Evolutionary conservation across 495 filamentous ascomycete genomes (phyloP).

Genomic region (Neurospora africana): DNA sequence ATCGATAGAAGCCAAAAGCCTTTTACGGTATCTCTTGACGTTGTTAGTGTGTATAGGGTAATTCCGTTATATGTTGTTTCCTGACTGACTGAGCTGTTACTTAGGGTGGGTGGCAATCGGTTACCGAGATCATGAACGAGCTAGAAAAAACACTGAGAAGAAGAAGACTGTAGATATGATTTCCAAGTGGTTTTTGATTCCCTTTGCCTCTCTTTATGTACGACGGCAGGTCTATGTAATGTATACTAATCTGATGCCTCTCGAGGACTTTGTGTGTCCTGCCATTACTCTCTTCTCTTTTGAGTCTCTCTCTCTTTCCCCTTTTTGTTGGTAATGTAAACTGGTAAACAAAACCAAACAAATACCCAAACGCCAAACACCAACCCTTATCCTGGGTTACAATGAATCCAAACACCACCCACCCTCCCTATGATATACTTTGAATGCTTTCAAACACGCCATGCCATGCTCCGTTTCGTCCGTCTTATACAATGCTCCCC

Average conservation of each 20-base stretch:
- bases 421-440: background rate
- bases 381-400: background rate
- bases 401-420: background rate
- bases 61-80: too few relatives aligned
- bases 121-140: too few relatives aligned
- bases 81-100: too few relatives aligned
- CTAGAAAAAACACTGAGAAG: too few relatives aligned
- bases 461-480: conserved; percentile 2
- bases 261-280: background rate
- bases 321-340: background rate
- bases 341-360: background rate
- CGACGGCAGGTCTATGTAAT: background rate
- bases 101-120: too few relatives aligned
- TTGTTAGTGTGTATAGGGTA: too few relatives aligned
- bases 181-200: too few relatives aligned
- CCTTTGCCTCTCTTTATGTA: background rate
- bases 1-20: too few relatives aligned
- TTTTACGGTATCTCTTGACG: too few relatives aligned
- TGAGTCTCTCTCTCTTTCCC: background rate
- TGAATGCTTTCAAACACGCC: conserved; percentile 1
- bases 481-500: background rate
- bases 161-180: too few relatives aligned
- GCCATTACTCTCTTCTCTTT: background rate
- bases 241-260: background rate
- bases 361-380: background rate